Conservation (phyloP, 2,329 filamentous ascomycete species). For the Septoria linicola region DNA sequence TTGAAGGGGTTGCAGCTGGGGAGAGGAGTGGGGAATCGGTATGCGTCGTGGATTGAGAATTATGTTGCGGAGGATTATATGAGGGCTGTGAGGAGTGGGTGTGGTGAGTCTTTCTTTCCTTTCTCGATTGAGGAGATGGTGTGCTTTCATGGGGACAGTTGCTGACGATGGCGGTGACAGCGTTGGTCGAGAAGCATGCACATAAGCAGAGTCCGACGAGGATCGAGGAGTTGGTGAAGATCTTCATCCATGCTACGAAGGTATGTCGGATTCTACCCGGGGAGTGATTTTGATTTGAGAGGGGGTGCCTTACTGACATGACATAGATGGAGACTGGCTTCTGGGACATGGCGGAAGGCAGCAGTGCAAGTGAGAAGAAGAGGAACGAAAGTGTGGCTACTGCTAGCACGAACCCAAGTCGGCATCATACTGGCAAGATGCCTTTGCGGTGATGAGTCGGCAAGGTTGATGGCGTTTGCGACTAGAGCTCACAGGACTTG, state of each 20-base stretch:
- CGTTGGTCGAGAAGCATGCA: conserved; percentile 72
- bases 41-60: conserved; percentile 89
- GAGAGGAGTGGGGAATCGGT: conserved; percentile 47
- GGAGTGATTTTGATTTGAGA: too few species aligned
- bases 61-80: conserved; percentile 80
- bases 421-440: conserved; percentile 4
- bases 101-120: too few species aligned
- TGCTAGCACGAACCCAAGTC: conserved; percentile 4
- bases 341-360: conserved; percentile 62
- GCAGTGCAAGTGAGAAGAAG: too few species aligned
- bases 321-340: conserved; percentile 69
- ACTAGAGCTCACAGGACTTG: too few species aligned
- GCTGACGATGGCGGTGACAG: too few species aligned
- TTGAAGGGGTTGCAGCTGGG: conserved; percentile 58
- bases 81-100: conserved; percentile 68
- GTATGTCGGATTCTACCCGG: too few species aligned
- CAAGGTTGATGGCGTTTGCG: not conserved
- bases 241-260: conserved; percentile 86
- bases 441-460: not conserved
- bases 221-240: conserved; percentile 77
- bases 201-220: conserved; percentile 69
- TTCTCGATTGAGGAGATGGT: too few species aligned
- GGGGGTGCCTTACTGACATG: conserved; percentile 6
- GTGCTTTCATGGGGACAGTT: too few species aligned
- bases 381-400: conserved; percentile 8